Evolutionary conservation across 495 filamentous ascomycete genomes (phyloP), one percentile per base, ranked within the genome.

Genomic region (Penicillium turbatum): DNA sequence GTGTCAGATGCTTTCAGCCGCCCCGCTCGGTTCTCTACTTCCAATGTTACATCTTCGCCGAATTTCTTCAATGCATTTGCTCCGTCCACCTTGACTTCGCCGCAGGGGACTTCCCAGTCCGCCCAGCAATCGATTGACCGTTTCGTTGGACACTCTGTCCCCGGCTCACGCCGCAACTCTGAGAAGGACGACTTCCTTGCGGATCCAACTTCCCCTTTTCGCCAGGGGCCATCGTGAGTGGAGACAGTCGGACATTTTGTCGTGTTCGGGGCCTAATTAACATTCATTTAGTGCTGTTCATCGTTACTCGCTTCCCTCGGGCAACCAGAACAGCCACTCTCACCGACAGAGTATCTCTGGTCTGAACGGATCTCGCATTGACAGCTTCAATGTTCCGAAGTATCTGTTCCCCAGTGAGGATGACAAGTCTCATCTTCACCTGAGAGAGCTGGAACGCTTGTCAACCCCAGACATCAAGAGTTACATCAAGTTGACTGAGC

Each of bases 401-500:
- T 95, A 91, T 63, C 75, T 96, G 8, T 95, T 96, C 61, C 86
- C 85, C 31, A 86, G 86, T 64, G 90, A 96, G 57, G 88, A 91
- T 26, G 78, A 85, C 26, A 77, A 78, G 48, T 64, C 65, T 26
- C 60, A 71, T 36, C 32, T 69, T 27, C 62, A 72, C 40, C 44
- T 73, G 30, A 80, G 72, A 38, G 78, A 79, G 48, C 68, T 80
- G 26, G 74, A 79, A 52, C 65, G 74, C 16, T 63, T 79, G 27
- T 78, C 82, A 1, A 85, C 83, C 24, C 78, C 82, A 5, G 80
- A 85, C 39, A 79, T 82, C 55, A 90, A 82, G 60, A 82, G 79
- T 44, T 86, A 83, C 65, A 77, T 90, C 38, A 78, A 82, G 59
- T 82, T 93, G 76, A 87, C 86, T 39, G 79, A 85, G 42, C 79